Percentiles rank a stretch among this genome's conserved stretches.
Conservation (phyloP, 495 filamentous ascomycete species). For the Recurvomyces mirabilis region DNA sequence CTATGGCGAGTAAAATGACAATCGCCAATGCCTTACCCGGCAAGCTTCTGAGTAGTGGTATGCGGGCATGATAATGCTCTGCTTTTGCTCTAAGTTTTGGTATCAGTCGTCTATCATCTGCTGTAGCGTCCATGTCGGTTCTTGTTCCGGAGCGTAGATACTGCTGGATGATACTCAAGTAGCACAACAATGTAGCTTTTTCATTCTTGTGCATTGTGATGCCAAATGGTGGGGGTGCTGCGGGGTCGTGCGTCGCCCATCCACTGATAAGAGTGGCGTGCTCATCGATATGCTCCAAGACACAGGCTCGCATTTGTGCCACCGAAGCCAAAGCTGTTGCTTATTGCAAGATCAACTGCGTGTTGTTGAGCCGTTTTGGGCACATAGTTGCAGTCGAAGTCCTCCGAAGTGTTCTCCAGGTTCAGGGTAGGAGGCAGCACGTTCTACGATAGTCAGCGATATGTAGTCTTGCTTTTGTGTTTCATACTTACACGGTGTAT, state of each 20-base stretch:
- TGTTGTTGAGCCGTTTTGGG: constrained; percentile 57
- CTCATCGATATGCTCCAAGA: constrained; percentile 39
- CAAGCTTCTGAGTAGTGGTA: constrained; percentile 35
- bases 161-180: too few species aligned
- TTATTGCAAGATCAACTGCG: constrained; percentile 62
- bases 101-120: neutral
- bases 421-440: constrained; percentile 82
- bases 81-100: constrained; percentile 20
- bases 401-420: constrained; percentile 48
- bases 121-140: constrained; percentile 1
- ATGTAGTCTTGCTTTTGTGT: too few species aligned
- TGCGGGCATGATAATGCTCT: constrained; percentile 25
- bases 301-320: constrained; percentile 90
- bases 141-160: neutral
- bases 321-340: constrained; percentile 97
- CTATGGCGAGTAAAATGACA: constrained; percentile 49
- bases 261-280: too few species aligned
- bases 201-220: too few species aligned
- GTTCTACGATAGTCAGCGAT: constrained; percentile 40
- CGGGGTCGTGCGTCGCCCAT: too few species aligned
- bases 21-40: constrained; percentile 56
- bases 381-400: constrained; percentile 81
- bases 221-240: too few species aligned
- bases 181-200: too few species aligned
- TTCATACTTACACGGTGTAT: constrained; percentile 56